phyloP scores from a whole-genome alignment of 2,329 filamentous ascomycete genomes.

The Sordariomycetes sp. region DNA sequence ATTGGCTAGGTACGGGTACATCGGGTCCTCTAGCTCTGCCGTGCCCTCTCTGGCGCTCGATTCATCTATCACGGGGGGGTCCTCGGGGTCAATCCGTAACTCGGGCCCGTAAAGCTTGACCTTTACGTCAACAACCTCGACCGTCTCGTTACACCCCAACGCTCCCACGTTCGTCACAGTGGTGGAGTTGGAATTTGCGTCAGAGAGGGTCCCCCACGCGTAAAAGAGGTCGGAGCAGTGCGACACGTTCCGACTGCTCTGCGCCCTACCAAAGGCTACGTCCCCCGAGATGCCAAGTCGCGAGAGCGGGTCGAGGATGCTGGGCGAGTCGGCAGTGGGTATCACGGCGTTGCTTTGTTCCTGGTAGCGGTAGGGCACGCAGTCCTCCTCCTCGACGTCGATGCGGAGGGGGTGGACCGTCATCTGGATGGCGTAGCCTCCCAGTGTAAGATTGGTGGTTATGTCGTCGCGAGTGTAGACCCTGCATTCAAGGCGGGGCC shows the following conservation, averaged over 20 bases:
- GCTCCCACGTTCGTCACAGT: conserved; percentile 16
- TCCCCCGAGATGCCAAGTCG: neutral
- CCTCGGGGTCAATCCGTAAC: conserved; percentile 14
- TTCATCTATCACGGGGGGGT: conserved; percentile 15
- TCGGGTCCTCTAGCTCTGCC: conserved; percentile 7
- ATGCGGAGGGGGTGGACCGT: conserved; percentile 11
- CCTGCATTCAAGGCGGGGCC: conserved; percentile 16
- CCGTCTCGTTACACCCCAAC: conserved; percentile 23
- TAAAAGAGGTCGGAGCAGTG: conserved; percentile 20
- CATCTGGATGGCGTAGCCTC: conserved; percentile 6
- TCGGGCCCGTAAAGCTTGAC: conserved; percentile 11
- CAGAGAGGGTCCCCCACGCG: conserved; percentile 18
- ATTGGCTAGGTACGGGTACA: conserved; percentile 16
- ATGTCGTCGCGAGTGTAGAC: conserved; percentile 11
- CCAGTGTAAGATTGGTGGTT: conserved; percentile 10
- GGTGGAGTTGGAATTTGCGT: conserved; percentile 11
- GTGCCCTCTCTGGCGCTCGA: conserved; percentile 8
- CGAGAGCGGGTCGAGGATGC: neutral
- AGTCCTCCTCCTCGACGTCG: conserved; percentile 10
- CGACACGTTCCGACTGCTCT: neutral
- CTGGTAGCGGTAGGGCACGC: neutral
- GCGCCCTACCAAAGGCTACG: neutral
- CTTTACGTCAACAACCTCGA: conserved; percentile 15
- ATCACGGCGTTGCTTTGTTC: conserved; percentile 11
- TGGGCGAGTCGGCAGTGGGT: conserved; percentile 3